Evolutionary conservation across 345 rosid genomes (phyloP).

Genomic region (Heritiera littoralis): DNA sequence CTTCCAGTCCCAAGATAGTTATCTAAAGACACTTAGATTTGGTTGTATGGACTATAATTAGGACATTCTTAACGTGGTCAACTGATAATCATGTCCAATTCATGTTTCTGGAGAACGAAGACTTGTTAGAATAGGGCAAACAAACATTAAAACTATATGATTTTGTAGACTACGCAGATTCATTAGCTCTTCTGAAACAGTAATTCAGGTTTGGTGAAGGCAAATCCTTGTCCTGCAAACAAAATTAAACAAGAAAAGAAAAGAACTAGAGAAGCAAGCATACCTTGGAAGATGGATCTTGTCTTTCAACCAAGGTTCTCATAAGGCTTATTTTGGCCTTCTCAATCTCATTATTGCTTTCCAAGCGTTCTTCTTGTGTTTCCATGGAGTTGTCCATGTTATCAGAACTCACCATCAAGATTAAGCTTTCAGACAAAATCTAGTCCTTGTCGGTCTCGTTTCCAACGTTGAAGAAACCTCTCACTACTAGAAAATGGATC

Average conservation of each 20-base stretch:
- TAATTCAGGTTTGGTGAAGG: too few species aligned
- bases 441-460: background rate
- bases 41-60: too few species aligned
- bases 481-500: too few species aligned
- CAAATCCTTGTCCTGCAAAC: too few species aligned
- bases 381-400: background rate
- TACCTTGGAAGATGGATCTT: conserved; percentile 43
- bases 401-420: background rate
- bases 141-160: too few species aligned
- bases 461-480: background rate
- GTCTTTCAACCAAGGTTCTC: conserved; percentile 35
- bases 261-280: background rate
- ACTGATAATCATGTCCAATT: background rate
- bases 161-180: too few species aligned
- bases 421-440: background rate
- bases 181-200: too few species aligned
- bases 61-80: too few species aligned
- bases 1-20: background rate
- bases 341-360: conserved; percentile 24
- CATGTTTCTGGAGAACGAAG: background rate
- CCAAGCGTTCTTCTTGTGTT: background rate
- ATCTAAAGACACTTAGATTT: background rate
- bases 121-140: too few species aligned
- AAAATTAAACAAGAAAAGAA: background rate
- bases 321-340: conserved; percentile 28